Conservation (phyloP, 495 filamentous ascomycete species). For the Penicillium argentinense region DNA sequence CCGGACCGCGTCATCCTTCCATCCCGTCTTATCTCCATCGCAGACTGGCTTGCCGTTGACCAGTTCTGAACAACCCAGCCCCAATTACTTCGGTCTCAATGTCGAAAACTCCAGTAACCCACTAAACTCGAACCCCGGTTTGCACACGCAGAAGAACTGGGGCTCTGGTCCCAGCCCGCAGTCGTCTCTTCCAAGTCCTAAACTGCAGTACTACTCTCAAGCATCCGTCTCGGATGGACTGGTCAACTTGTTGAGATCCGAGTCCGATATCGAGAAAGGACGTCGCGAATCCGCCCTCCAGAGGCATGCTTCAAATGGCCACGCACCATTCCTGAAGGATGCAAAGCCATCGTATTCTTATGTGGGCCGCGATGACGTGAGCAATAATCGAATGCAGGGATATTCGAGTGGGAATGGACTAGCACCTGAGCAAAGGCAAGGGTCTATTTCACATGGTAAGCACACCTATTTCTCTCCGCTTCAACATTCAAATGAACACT, state of each 20-base stretch:
- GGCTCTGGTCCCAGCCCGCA: slow-evolving; percentile 67
- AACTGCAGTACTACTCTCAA: slow-evolving; percentile 65
- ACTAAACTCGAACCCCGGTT: slow-evolving; percentile 57
- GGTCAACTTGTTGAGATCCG: slow-evolving; percentile 45
- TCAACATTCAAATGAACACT: too few species aligned
- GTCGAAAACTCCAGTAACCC: slow-evolving; percentile 60
- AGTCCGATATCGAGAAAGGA: slow-evolving; percentile 24
- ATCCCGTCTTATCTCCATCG: slow-evolving; percentile 41
- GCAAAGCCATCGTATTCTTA: not conserved
- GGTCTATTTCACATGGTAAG: slow-evolving; percentile 12
- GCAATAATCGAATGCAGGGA: slow-evolving; percentile 3
- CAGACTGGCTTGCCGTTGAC: slow-evolving; percentile 38
- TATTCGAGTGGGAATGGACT: not conserved
- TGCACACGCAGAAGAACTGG: slow-evolving; percentile 64
- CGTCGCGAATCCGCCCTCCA: slow-evolving; percentile 22
- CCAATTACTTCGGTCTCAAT: slow-evolving; percentile 79
- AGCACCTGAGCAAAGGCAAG: not conserved
- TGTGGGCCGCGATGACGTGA: not conserved
- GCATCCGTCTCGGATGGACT: slow-evolving; percentile 80
- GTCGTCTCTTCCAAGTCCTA: slow-evolving; percentile 67
- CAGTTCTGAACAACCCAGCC: slow-evolving; percentile 56
- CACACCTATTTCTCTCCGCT: not conserved
- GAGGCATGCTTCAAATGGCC: slow-evolving; percentile 17
- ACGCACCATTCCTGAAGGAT: not conserved
- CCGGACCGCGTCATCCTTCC: slow-evolving; percentile 16